phyloP scores from a whole-genome alignment of 1,139 yeast genomes.

The Geotrichum siamense region DNA sequence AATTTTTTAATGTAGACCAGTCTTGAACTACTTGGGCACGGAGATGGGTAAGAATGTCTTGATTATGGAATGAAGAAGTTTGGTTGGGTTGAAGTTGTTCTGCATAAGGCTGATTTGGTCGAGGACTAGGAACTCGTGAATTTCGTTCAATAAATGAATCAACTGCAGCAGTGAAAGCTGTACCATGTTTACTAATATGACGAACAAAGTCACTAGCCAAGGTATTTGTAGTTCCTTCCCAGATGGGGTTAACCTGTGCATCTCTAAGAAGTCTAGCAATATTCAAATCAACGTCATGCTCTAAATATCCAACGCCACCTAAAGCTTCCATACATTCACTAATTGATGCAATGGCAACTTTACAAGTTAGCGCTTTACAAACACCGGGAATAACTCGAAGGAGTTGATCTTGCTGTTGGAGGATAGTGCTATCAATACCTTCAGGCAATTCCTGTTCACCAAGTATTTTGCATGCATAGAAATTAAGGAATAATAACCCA shows the following conservation, averaged over 20 bases:
- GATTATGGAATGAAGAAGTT: constrained; percentile 1
- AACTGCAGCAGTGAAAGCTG: constrained; percentile 17
- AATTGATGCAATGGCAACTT: constrained; percentile 26
- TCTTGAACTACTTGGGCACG: constrained; percentile 5
- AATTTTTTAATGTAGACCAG: constrained; percentile 7
- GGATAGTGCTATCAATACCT: neutral
- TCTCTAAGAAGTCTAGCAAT: constrained; percentile 30
- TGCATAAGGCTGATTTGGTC: too few relatives aligned
- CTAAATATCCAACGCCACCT: constrained; percentile 33
- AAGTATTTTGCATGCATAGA: constrained; percentile 27
- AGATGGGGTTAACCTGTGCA: constrained; percentile 31
- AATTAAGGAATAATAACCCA: constrained; percentile 25
- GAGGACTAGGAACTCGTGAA: too few relatives aligned
- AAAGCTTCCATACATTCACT: constrained; percentile 34
- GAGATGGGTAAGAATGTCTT: constrained; percentile 7
- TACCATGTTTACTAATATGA: constrained; percentile 20
- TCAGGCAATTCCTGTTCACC: constrained; percentile 26
- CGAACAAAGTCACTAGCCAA: constrained; percentile 29
- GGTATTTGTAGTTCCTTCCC: constrained; percentile 36
- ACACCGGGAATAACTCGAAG: constrained; percentile 29
- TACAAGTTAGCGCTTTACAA: constrained; percentile 28
- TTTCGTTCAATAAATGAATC: constrained; percentile 17
- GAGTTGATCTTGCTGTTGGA: constrained; percentile 21
- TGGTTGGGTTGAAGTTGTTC: neutral
- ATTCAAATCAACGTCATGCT: constrained; percentile 29